phyloP scores from a whole-genome alignment of 768 basidiomycete species.

The Candolleomyces aberdarensis region DNA sequence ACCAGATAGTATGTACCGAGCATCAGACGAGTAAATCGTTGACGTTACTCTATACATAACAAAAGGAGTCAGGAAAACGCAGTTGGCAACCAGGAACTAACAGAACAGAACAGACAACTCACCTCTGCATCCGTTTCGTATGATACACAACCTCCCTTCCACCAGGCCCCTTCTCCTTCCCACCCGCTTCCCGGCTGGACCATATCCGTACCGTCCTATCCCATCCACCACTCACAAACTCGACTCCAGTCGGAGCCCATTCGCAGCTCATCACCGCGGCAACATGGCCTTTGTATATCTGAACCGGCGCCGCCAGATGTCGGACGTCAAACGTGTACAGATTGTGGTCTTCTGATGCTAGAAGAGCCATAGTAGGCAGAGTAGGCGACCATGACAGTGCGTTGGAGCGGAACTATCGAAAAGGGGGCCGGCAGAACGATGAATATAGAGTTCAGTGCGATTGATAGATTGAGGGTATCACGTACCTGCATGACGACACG shows the following conservation, averaged over 20 bases:
- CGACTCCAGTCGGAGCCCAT: slow-evolving; percentile 94
- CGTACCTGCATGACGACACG: slow-evolving; percentile 84
- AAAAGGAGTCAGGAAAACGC: background rate
- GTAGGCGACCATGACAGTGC: slow-evolving; percentile 94
- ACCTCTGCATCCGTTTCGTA: slow-evolving; percentile 99
- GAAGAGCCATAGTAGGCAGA: slow-evolving; percentile 84
- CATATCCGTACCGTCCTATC: slow-evolving; percentile 93
- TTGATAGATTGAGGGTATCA: background rate
- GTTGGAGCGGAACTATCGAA: slow-evolving; percentile 76
- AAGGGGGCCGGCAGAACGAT: background rate
- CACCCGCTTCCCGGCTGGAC: slow-evolving; percentile 28
- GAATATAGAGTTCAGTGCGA: background rate
- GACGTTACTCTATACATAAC: slow-evolving; percentile 68
- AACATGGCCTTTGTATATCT: slow-evolving; percentile 97
- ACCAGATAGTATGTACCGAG: slow-evolving; percentile 86
- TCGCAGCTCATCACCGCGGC: slow-evolving; percentile 96
- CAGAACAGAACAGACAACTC: slow-evolving; percentile 9
- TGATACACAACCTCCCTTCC: slow-evolving; percentile 89
- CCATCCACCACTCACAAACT: slow-evolving; percentile 96
- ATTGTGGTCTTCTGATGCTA: slow-evolving; percentile 99
- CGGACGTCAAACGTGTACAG: slow-evolving; percentile 97
- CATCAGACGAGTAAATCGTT: slow-evolving; percentile 83
- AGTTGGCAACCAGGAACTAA: background rate
- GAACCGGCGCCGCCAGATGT: slow-evolving; percentile 73
- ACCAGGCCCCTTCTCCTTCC: slow-evolving; percentile 27